Base-by-base conservation (phyloP, 2,329 filamentous ascomycete genomes). In the Fusarium chuoi region DNA sequence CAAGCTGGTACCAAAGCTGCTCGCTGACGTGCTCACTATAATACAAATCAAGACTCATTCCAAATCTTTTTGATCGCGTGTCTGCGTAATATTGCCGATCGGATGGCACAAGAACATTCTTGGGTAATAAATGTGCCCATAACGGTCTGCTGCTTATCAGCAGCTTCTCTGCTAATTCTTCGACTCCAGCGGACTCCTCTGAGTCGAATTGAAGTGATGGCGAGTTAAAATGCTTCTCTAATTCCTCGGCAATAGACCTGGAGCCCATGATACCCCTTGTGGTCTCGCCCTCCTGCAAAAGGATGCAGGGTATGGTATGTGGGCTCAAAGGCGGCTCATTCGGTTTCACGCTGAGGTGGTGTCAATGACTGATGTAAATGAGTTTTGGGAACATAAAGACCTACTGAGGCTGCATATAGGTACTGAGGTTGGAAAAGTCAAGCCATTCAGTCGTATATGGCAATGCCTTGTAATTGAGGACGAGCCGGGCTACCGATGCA, bases 391-490 rank as follows among this genome's bases (percentile, higher is more conserved):
- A 1, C 3, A 2, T 6, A 0, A 3, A 22, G 6, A 14, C 38
- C 24, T 2, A 28, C 58, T 56, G 38, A 20, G 18, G 36, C 12
- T 42, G 24, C 1, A 61, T 22, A 3, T 42, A 18, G 7, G 20
- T 15, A 12, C 38, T 35, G 11, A 61, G 28, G 11, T 56, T 41
- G 8, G 58, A 33, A 7, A 42, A 61, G 2, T 55, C 28, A 13
- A 61, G 48, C 58, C 58, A 61, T 44, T 56, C 36, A 3, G 58
- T 61, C 1, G 58, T 28, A 12, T 61, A 61, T 15, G 48, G 58
- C 36, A 61, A n/a, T 13, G 38, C 48, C 36, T 61, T 61, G 36
- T 56, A 61, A 15, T 61, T 61, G 11, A 61, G 58, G 11, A 61
- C 28, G 11, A 61, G 48, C 5, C 48, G 58, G 18, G 58, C 58